Base-by-base conservation (phyloP, 306 rosid genomes). In the Trifolium dubium region DNA sequence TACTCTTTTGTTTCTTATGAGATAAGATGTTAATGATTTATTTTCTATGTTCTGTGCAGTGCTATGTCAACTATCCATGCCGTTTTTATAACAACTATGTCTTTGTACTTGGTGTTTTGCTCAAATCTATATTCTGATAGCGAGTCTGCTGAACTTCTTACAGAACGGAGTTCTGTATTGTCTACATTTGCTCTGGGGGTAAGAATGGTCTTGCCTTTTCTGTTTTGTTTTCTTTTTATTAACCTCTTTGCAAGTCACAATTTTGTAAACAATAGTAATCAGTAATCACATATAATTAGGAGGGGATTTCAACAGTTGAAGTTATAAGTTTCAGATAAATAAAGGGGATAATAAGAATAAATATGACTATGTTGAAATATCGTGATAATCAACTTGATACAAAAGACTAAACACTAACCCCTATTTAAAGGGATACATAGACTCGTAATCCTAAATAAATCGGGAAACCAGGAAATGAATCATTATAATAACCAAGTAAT, bases 1-100 rank as follows among this genome's bases (percentile, higher is more conserved):
- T 76, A 19, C 13, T 64, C 18, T 76, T 64, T 62, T 58, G 46
- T 63, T 64, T 76, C 50, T 11, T 53, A 47, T 47, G 67, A 64
- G 55, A 35, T 77, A 50, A 69, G 14, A 29, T 59, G 39, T 77
- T 75, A 34, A 53, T 66, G 11, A 66, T 39, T 66, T 29, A 60
- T 46, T 75, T 50, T 23, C 67, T 58, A 50, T 71, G 69, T 32
- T 79, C 60, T 81, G 37, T 82, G 78, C 90, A 94, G 98, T 80
- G 79, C 98, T 43, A 82, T 94, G 19, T 94, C 98, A 58, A 94
- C 98, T 23, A 40, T 88, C 56, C 98, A 94, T 82, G 95, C 98
- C 73, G 68, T 94, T 77, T 91, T 91, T 72, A 86, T 91, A 83
- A 84, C 98, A 40, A 62, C 88, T 65, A 75, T 89, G 82, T 83